Conservation (phyloP, 176 grass and related monocot genomes). For the Eremochloa ophiuroides region DNA sequence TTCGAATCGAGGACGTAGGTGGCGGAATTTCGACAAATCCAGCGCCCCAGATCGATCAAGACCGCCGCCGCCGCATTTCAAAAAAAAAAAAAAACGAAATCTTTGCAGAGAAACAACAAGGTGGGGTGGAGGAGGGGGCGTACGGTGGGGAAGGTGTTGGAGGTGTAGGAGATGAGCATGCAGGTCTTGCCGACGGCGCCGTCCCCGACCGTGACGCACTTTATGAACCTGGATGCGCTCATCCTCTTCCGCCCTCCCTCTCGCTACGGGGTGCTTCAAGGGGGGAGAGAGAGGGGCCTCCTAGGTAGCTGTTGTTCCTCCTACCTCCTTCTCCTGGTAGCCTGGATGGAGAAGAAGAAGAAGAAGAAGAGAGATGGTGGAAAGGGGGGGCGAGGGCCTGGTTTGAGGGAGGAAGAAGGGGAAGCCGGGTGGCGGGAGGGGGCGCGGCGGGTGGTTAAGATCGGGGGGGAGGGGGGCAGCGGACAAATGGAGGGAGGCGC, state of each 20-base stretch:
- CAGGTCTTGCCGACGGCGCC: conserved; percentile 75
- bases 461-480: conserved; percentile 9
- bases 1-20: background rate
- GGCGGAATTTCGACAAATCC: background rate
- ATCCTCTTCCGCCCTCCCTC: conserved; percentile 40
- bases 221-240: conserved; percentile 75
- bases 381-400: background rate
- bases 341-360: background rate
- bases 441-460: conserved; percentile 29
- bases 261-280: background rate
- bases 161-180: conserved; percentile 77
- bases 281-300: background rate
- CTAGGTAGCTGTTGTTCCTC: too few relatives aligned
- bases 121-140: background rate
- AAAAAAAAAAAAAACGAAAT: background rate
- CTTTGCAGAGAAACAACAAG: background rate
- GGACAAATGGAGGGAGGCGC: conserved; percentile 45
- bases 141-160: conserved; percentile 70
- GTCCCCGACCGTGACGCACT: conserved; percentile 74
- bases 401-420: background rate
- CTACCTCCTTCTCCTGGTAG: background rate
- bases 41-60: conserved; percentile 31
- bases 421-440: conserved; percentile 13
- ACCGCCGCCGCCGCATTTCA: background rate
- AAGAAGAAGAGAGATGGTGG: background rate